Conservation (phyloP, 2,329 filamentous ascomycete species). For the Nectriaceae sp. region DNA sequence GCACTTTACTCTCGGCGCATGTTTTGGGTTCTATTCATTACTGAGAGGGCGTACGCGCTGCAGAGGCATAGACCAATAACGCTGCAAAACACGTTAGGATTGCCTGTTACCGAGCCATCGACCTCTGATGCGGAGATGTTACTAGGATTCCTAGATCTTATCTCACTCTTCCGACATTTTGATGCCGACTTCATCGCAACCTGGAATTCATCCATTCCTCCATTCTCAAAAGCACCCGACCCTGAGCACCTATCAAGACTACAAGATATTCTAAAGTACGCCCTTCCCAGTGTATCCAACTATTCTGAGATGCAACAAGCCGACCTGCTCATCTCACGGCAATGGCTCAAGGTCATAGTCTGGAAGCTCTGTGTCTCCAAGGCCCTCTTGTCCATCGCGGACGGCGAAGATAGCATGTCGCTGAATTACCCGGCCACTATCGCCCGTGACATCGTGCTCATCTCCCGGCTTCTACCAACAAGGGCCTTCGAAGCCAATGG, state of each 20-base stretch:
- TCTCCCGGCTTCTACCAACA: constrained; percentile 20
- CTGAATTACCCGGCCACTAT: constrained; percentile 27
- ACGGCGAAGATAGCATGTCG: constrained; percentile 26
- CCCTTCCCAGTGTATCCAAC: constrained; percentile 9
- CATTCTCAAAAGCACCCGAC: constrained; percentile 2
- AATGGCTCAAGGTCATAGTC: constrained; percentile 31
- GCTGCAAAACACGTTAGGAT: too few relatives aligned
- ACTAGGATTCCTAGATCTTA: too few relatives aligned
- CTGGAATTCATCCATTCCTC: too few relatives aligned
- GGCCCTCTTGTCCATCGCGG: constrained; percentile 11
- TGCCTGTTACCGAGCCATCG: too few relatives aligned
- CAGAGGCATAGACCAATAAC: too few relatives aligned
- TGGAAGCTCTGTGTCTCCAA: constrained; percentile 31
- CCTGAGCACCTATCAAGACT: constrained; percentile 7
- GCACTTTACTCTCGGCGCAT: constrained; percentile 26
- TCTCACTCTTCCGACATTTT: too few relatives aligned
- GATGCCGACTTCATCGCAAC: too few relatives aligned
- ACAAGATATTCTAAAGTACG: constrained; percentile 12
- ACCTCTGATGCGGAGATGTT: too few relatives aligned
- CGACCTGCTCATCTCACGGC: constrained; percentile 25
- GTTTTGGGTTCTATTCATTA: too few relatives aligned
- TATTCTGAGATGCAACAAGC: constrained; percentile 23
- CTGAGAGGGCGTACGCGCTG: too few relatives aligned
- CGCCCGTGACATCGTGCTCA: constrained; percentile 26
- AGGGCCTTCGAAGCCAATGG: constrained; percentile 35